These are phyloP conservation scores for Tetradesmus lagerheimii DNA, from an alignment of 139 green algal genomes.

Conservation along the genomic window DNA sequence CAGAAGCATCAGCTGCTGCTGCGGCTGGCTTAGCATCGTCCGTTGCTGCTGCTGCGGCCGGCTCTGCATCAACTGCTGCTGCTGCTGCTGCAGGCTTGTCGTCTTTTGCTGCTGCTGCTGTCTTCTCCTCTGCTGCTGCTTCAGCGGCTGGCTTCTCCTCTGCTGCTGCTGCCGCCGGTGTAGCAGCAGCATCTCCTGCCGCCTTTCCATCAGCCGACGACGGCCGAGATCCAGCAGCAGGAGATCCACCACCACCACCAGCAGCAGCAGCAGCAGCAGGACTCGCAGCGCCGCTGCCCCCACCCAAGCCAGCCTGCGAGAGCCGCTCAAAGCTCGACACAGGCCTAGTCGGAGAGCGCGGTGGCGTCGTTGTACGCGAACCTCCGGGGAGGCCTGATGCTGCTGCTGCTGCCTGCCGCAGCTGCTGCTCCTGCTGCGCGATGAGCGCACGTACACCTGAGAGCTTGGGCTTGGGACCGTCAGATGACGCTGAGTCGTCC, in stretches of 20 bases:
- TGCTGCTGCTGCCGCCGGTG: too few species aligned
- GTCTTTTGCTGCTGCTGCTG: not conserved
- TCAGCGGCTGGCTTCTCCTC: too few species aligned
- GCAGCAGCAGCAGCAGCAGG: not conserved
- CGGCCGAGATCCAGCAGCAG: not conserved
- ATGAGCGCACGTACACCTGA: conserved; percentile 1
- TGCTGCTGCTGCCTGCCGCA: not conserved
- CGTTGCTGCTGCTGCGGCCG: not conserved
- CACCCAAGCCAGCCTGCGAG: not conserved
- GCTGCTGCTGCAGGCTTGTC: not conserved
- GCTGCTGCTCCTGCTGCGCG: conserved; percentile 13
- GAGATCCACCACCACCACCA: not conserved
- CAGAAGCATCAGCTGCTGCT: not conserved
- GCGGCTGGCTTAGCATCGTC: not conserved
- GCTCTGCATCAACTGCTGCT: not conserved
- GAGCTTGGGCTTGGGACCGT: not conserved
- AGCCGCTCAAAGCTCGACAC: not conserved
- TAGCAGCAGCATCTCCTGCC: too few species aligned
- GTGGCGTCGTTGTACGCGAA: not conserved
- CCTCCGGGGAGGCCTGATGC: not conserved
- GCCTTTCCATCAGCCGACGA: not conserved
- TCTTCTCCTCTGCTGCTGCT: not conserved
- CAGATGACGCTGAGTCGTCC: not conserved
- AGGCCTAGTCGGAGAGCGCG: not conserved
- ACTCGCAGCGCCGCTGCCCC: not conserved